Evolutionary conservation across 345 rosid species (phyloP).

Genomic region (Eucalyptus albens): DNA sequence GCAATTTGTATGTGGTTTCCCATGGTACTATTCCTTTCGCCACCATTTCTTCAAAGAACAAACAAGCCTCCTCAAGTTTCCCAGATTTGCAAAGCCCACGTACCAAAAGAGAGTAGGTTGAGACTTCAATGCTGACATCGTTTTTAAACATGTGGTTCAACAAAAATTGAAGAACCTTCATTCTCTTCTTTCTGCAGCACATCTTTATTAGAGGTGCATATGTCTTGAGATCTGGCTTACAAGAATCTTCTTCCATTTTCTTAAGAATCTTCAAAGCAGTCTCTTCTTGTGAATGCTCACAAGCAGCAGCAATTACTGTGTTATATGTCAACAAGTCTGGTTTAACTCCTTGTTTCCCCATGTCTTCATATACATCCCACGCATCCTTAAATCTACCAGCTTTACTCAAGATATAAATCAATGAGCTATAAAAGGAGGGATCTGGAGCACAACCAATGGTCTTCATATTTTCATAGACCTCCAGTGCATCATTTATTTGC

Average conservation of each 20-base stretch:
- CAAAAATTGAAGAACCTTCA: conserved; percentile 48
- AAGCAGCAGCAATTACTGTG: conserved; percentile 51
- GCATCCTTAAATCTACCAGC: conserved; percentile 70
- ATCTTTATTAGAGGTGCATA: conserved; percentile 59
- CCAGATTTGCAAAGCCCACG: conserved; percentile 45
- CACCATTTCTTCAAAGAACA: conserved; percentile 53
- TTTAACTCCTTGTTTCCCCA: conserved; percentile 50
- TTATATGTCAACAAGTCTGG: conserved; percentile 37
- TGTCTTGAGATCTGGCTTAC: conserved; percentile 46
- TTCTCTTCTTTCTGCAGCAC: conserved; percentile 61
- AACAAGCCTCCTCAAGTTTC: conserved; percentile 48
- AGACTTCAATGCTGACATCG: conserved; percentile 44
- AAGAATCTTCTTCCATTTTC: conserved; percentile 50
- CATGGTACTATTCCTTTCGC: conserved; percentile 55
- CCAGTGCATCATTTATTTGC: conserved; percentile 51
- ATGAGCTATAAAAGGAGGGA: conserved; percentile 49
- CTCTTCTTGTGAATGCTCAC: conserved; percentile 44
- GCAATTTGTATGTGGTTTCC: conserved; percentile 27
- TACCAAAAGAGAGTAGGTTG: conserved; percentile 47
- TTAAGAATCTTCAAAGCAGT: conserved; percentile 46
- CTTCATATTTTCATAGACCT: conserved; percentile 67
- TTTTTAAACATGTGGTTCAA: conserved; percentile 61
- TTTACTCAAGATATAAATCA: conserved; percentile 46
- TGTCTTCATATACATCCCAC: conserved; percentile 59
- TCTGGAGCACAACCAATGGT: conserved; percentile 50